Percentiles rank a stretch among this genome's conserved stretches.
Conservation (phyloP, 331 rosid genomes). For the Quercus phellos region DNA sequence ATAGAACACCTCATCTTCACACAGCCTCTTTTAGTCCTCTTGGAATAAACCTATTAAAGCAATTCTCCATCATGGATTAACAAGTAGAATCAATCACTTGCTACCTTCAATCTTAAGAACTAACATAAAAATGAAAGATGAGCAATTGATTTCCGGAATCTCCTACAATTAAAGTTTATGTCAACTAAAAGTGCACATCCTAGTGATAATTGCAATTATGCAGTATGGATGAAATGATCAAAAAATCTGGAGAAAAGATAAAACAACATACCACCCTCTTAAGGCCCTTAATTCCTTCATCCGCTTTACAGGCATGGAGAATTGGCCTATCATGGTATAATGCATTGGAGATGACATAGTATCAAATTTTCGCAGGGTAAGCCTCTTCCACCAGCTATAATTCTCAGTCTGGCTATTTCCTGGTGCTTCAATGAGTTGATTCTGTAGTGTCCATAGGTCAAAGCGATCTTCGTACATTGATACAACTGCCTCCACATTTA, state of each 20-base stretch:
- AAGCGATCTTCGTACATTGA: constrained; percentile 95
- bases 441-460: constrained; percentile 72
- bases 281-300: constrained; percentile 80
- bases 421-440: constrained; percentile 47
- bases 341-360: constrained; percentile 28
- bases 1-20: neutral
- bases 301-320: constrained; percentile 75
- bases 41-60: neutral
- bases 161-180: neutral
- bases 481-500: constrained; percentile 74
- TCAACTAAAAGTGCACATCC: neutral
- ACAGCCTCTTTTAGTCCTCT: neutral
- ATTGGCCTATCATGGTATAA: constrained; percentile 38
- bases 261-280: constrained; percentile 69
- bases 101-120: neutral
- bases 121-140: neutral
- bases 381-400: constrained; percentile 71
- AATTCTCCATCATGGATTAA: neutral
- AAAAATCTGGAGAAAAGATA: constrained; percentile 4
- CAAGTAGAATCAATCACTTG: neutral
- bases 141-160: neutral
- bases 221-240: neutral
- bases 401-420: constrained; percentile 40
- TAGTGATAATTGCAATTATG: neutral
- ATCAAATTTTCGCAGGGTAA: constrained; percentile 38